These are phyloP conservation scores for Parathielavia hyrcaniae DNA, from an alignment of 495 filamentous ascomycete species.

Conservation along the genomic window DNA sequence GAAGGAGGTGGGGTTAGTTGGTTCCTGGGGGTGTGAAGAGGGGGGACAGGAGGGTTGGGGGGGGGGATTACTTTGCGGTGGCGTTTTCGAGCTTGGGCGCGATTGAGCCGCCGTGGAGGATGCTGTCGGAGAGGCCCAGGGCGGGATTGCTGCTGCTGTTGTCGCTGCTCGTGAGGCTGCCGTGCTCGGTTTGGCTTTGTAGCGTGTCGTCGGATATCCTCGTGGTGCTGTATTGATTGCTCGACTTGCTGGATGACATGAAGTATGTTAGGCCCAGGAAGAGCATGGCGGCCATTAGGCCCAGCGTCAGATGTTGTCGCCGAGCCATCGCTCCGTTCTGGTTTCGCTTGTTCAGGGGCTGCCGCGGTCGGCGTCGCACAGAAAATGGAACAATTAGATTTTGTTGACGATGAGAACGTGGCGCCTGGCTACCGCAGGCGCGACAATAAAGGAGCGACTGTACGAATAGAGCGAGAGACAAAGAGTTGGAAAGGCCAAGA, in stretches of 20 bases:
- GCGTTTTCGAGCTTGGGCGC: conserved; percentile 89
- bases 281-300: conserved; percentile 31
- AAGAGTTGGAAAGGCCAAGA: neutral
- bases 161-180: neutral
- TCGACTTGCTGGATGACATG: conserved; percentile 21
- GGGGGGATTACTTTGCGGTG: conserved; percentile 74
- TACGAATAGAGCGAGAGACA: neutral
- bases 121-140: conserved; percentile 29
- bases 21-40: neutral
- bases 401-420: neutral
- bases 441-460: conserved; percentile 7
- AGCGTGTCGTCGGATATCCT: neutral
- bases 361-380: neutral
- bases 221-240: conserved; percentile 2
- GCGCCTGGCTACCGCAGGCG: neutral
- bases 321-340: conserved; percentile 36
- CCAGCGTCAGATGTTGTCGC: conserved; percentile 38
- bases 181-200: too few species aligned
- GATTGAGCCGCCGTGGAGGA: conserved; percentile 71
- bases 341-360: neutral
- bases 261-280: conserved; percentile 39
- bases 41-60: neutral
- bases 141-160: conserved; percentile 20
- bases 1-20: neutral
- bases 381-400: neutral